Conservation (phyloP, 169 alveolate genomes). For the Besnoitia besnoiti region DNA sequence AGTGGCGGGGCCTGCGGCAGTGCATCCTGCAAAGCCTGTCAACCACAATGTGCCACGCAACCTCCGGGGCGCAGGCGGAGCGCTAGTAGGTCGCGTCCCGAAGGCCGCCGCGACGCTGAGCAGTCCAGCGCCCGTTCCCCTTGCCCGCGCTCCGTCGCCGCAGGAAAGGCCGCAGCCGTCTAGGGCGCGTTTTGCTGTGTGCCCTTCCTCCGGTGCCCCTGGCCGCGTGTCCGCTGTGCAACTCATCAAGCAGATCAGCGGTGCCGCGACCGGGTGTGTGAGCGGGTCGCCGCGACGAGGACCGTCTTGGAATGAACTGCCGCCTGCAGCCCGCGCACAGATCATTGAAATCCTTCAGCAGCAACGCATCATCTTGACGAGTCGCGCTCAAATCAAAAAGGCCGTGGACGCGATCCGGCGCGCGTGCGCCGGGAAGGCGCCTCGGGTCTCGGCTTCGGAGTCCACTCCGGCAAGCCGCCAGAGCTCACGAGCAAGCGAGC, state of each 20-base stretch:
- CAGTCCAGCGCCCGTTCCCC: no score
- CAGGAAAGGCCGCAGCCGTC: no score
- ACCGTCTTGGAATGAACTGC: neutral
- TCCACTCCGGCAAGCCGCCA: neutral
- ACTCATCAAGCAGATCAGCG: neutral
- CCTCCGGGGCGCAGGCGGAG: no score
- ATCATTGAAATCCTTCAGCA: neutral
- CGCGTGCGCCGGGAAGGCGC: neutral
- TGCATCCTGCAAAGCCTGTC: no score
- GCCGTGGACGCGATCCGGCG: slow-evolving; percentile 15
- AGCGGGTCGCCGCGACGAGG: neutral
- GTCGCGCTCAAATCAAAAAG: neutral
- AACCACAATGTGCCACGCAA: no score
- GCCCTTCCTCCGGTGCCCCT: neutral
- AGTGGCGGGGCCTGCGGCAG: no score
- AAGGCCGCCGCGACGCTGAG: no score
- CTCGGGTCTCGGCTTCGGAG: neutral
- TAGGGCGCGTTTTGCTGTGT: no score
- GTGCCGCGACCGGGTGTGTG: neutral
- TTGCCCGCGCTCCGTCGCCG: no score
- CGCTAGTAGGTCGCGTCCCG: no score
- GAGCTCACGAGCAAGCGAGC: neutral
- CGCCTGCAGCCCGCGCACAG: neutral
- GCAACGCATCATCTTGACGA: neutral
- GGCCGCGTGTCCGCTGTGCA: neutral